These are phyloP conservation scores for Apiospora koreana DNA, from an alignment of 2,329 filamentous ascomycete species.

Conservation along the genomic window DNA sequence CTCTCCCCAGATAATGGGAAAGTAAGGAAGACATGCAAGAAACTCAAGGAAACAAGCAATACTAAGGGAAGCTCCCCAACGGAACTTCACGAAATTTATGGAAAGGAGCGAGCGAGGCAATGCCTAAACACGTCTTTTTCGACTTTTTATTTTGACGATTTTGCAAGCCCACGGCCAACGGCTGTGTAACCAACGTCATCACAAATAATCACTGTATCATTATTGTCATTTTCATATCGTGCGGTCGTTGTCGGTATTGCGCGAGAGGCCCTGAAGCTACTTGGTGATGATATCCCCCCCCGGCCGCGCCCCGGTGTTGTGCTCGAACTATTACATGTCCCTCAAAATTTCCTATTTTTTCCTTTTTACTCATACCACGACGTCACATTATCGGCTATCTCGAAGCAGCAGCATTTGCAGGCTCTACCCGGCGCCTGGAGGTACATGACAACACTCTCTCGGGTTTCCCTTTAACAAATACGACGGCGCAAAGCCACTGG, in stretches of 20 bases:
- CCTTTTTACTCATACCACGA: not conserved
- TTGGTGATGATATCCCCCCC: not conserved
- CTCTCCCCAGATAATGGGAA: not conserved
- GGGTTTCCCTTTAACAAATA: not conserved
- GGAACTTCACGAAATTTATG: not conserved
- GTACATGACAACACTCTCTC: not conserved
- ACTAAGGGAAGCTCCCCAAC: not conserved
- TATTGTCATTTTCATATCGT: slow-evolving; percentile 3
- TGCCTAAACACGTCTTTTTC: not conserved
- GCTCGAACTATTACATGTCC: not conserved
- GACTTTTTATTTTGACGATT: not conserved
- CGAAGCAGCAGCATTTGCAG: not conserved
- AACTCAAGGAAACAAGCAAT: not conserved
- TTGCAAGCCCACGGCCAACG: not conserved
- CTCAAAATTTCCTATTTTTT: not conserved
- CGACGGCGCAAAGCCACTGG: not conserved
- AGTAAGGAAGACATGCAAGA: not conserved
- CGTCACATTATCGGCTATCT: not conserved
- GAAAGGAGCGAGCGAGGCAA: not conserved
- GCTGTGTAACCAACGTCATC: not conserved
- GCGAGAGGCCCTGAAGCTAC: not conserved
- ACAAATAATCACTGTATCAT: slow-evolving; percentile 7
- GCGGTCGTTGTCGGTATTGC: not conserved
- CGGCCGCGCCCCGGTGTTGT: not conserved
- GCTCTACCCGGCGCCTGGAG: not conserved